Base-by-base conservation (phyloP, 139 green algal species). In the Raphidocelis subcapitata region DNA sequence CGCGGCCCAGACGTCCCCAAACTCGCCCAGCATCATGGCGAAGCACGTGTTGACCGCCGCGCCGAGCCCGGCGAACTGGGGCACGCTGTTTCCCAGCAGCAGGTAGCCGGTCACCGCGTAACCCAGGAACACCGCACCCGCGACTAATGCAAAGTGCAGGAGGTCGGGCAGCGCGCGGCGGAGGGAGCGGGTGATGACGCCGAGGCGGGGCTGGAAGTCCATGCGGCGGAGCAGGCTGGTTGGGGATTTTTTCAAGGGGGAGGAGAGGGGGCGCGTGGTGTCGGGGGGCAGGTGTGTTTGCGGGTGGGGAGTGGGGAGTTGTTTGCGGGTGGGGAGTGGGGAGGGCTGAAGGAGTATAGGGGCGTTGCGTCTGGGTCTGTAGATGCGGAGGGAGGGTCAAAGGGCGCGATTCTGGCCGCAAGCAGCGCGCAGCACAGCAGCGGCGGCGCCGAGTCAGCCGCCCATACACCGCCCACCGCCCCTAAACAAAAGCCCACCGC, bases 151-250 rank as follows among this genome's bases (percentile, higher is more conserved):
- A 62, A 97, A 97, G 75, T 97, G 90, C 47, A 93, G 74, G 28
- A 97, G 85, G 68, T 97, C 91, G 44, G 88, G 83, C 0, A 82
- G 85, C 1, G 90, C 87, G 41, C 90, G 80, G 60, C 82, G 83
- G 46, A 97, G 80, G 3, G 91, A 93, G 41, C 87, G 86, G 1
- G 90, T 97, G 31, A 97, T 87, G 16, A 95, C 86, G 18, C 88
- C 90, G 51, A 94, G 80, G 5, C 91, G 83, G 1, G 90, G 90
- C 88, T 97, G 91, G 86, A 97, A 97, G 84, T 97, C 84, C 91
- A 97, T 95, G 47, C 87, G 86, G 80, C 92, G 92, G 59, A 97
- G 77, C 67, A 95, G 52, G 23, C 70, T 77, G 69, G 23, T 21
- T 49, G 41, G n/a, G n/a, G n/a, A n/a, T n/a, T n/a, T n/a, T n/a